These are phyloP conservation scores for Candolleomyces eurysporus DNA, from an alignment of 768 basidiomycete species.

Conservation along the genomic window DNA sequence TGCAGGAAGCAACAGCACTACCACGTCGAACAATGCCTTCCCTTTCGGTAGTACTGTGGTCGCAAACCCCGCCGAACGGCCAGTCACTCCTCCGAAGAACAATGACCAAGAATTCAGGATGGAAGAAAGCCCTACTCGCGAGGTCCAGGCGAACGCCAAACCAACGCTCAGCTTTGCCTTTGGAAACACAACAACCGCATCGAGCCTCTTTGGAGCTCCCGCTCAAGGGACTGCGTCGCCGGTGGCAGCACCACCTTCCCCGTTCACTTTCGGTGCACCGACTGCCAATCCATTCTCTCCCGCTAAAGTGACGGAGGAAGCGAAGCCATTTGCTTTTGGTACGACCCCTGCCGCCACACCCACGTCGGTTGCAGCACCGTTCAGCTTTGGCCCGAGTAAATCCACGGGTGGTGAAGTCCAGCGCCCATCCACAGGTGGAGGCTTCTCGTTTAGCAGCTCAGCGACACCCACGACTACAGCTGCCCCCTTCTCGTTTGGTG, in stretches of 20 bases:
- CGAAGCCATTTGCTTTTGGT: conserved; percentile 50
- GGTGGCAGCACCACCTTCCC: conserved; percentile 13
- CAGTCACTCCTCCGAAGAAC: conserved; percentile 65
- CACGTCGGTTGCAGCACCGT: conserved; percentile 9
- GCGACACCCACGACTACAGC: conserved; percentile 37
- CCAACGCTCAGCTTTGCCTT: conserved; percentile 52
- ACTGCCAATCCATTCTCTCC: conserved; percentile 46
- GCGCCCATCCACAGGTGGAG: conserved; percentile 17
- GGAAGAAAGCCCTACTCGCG: conserved; percentile 80
- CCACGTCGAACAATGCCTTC: conserved; percentile 52
- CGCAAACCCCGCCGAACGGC: conserved; percentile 36
- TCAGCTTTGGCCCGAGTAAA: conserved; percentile 8
- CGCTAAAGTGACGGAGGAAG: conserved; percentile 45
- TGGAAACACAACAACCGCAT: conserved; percentile 19
- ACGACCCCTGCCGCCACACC: conserved; percentile 33
- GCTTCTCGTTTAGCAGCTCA: conserved; percentile 44
- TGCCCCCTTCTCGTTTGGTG: conserved; percentile 39
- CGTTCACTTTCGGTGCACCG: conserved; percentile 44
- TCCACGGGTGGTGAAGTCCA: conserved; percentile 4
- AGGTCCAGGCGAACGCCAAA: conserved; percentile 46
- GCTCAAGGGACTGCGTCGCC: conserved; percentile 17
- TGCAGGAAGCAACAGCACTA: conserved; percentile 41
- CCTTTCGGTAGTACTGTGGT: conserved; percentile 43
- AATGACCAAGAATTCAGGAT: conserved; percentile 68
- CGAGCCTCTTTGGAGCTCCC: conserved; percentile 30